A percentile compares a stretch with the other conserved stretches of the same genome.
Conservation (phyloP, 1,284 basidiomycete genomes). For the Thelephora terrestris region DNA sequence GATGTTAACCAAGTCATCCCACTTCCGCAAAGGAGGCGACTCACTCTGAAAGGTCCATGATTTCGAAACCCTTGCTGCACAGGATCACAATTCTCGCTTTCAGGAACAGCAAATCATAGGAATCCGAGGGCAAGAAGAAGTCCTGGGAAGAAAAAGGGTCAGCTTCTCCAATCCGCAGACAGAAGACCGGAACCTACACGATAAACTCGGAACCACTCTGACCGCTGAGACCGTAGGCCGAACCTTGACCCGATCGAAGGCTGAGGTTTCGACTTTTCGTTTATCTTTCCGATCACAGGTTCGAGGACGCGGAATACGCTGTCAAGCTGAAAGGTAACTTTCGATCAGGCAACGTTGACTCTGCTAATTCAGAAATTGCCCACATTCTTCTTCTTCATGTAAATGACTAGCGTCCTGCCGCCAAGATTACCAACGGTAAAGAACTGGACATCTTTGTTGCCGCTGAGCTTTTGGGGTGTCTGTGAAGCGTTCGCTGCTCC, state of each 20-base stretch:
- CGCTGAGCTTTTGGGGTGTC: constrained; percentile 81
- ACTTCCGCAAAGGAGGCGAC: too few species aligned
- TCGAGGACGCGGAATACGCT: constrained; percentile 92
- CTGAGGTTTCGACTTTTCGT: constrained; percentile 59
- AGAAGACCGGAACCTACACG: constrained; percentile 38
- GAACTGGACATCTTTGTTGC: constrained; percentile 77
- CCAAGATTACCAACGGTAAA: constrained; percentile 75
- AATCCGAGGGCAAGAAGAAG: constrained; percentile 85
- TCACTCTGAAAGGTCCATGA: too few species aligned
- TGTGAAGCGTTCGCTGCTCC: constrained; percentile 52
- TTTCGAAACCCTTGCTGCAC: too few species aligned
- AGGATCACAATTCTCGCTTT: too few species aligned
- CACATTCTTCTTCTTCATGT: constrained; percentile 94
- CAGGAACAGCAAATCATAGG: constrained; percentile 81
- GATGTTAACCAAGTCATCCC: constrained; percentile 5
- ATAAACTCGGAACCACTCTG: constrained; percentile 90
- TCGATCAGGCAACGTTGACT: constrained; percentile 3
- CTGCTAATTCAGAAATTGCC: constrained; percentile 15
- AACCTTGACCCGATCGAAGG: constrained; percentile 63
- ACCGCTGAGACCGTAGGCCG: constrained; percentile 63
- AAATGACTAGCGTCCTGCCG: constrained; percentile 79
- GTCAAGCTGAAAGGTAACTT: constrained; percentile 43
- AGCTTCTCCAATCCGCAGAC: not conserved
- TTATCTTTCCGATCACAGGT: constrained; percentile 79
- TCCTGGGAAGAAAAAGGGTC: too few species aligned